These are phyloP conservation scores for Pseudogymnoascus sp. DNA, from an alignment of 2,329 filamentous ascomycete genomes.

Conservation along the genomic window DNA sequence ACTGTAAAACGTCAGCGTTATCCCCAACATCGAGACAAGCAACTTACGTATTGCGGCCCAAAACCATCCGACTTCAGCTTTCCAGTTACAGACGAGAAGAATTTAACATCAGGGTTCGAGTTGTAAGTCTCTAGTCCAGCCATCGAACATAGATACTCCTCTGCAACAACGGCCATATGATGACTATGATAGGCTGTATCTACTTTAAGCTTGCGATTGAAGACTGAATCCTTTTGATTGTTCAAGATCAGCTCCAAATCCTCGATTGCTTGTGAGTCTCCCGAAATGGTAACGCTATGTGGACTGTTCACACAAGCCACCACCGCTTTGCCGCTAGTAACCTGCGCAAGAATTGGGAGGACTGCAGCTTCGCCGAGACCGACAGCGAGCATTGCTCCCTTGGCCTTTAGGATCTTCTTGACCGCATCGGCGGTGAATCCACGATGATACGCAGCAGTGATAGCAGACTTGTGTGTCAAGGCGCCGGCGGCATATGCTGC, in stretches of 20 bases:
- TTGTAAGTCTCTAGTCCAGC: background rate
- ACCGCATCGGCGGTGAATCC: slow-evolving; percentile 26
- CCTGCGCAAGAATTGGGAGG: slow-evolving; percentile 10
- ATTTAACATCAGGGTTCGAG: slow-evolving; percentile 17
- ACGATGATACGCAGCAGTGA: slow-evolving; percentile 39
- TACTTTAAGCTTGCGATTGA: slow-evolving; percentile 20
- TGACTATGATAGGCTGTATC: slow-evolving; percentile 27
- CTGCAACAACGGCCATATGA: slow-evolving; percentile 28
- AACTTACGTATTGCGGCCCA: background rate
- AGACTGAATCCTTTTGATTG: slow-evolving; percentile 14
- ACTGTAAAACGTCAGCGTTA: background rate
- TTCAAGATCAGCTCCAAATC: slow-evolving; percentile 14
- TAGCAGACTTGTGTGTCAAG: slow-evolving; percentile 28
- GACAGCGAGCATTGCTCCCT: slow-evolving; percentile 49
- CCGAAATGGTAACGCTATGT: slow-evolving; percentile 23
- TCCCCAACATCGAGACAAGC: background rate
- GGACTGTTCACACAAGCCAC: slow-evolving; percentile 31
- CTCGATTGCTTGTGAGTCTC: slow-evolving; percentile 15
- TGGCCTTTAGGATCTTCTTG: slow-evolving; percentile 16
- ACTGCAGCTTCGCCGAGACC: slow-evolving; percentile 26
- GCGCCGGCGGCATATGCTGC: slow-evolving; percentile 38
- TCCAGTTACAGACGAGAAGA: slow-evolving; percentile 40
- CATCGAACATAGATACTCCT: slow-evolving; percentile 20
- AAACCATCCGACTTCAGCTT: background rate
- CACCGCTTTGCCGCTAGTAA: slow-evolving; percentile 17